Base-by-base conservation (phyloP, 306 rosid species). In the Lupinus albus region DNA sequence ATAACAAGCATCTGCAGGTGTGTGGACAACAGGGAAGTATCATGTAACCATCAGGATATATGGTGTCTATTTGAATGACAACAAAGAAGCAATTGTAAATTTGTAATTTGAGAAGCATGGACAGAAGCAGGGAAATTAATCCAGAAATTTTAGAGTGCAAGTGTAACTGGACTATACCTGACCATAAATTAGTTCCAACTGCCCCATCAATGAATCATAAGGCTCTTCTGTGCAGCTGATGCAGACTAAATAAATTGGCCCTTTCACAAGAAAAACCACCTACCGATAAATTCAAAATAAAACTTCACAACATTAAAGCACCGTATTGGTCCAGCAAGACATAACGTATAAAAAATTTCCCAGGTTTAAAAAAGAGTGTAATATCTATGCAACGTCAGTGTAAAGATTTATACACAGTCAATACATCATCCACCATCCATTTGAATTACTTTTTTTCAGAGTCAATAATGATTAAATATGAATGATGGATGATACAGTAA, bases 151-250 rank as follows among this genome's bases (percentile, higher is more conserved):
- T 45, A 38, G 12, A 12, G 16, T 55, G 30, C 14, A 72, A 61
- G 52, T 55, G 30, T 13, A 69, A 61, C 56, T 66, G 54, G 76
- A 42, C 70, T 64, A 75, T 84, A 93, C 99, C 97, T 93, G 99
- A 67, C 86, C 97, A 71, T 93, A 93, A 62, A 90, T 86, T 68
- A 93, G 84, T 79, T 93, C 99, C 88, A 93, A 73, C 46, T 93
- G 99, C 60, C 88, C 93, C 59, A 80, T 84, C 64, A 93, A 83
- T 49, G 99, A 88, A 68, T 88, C 96, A 42, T 84, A 88, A 61
- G 96, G 99, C 79, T 93, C 99, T 72, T 90, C 99, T 1, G 99
- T 93, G 82, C 91, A 90, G 86, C 96, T 86, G 75, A 93, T 93
- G 87, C 99, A 90, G 59, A 90, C 99, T 41, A 93, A 77, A 82